Base-by-base conservation (phyloP, 164 flowering plant species). In the Chloranthus sessilifolius region DNA sequence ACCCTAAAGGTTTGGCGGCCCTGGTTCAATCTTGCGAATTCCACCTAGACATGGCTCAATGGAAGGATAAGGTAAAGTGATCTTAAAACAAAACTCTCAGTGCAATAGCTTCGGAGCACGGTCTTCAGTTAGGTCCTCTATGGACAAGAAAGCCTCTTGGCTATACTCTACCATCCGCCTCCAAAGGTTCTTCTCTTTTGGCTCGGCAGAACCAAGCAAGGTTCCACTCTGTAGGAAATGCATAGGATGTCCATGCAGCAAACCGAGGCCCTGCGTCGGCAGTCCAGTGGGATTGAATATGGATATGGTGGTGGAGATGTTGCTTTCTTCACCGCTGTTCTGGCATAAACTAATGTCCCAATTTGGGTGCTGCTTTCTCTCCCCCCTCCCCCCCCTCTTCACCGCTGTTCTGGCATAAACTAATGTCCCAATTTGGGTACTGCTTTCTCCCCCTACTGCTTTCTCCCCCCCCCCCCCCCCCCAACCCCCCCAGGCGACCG, bases 31-130 rank as follows among this genome's bases (percentile, higher is more conserved):
- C 16, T 40, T 40, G 17, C 16, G 3, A 8, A 40, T 40, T 40
- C 21, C 19, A 40, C 43, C 43, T 40, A 40, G 16, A 40, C 43
- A 40, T 40, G 23, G 43, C 43, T 8, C 17, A 14, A 40, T 12
- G 8, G 43, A 40, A 17, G 11, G 23, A 8, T 14, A 14, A 40
- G 43, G 23, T 40, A 17, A 40, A 40, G 34, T 3, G 23, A 29
- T 48, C 37, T 30, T 33, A 48, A 48, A 48, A 33, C 22, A 48
- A 6, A 48, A 5, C 38, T 48, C 4, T 33, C 38, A 17, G 52
- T 48, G 52, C 52, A 48, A 48, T 48, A 48, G 52, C 52, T 48
- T 29, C 22, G 52, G 37, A 48, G 25, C 38, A 48, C 34, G 20
- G 37, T n/a, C 38, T 48, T 48, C 21, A 29, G 20, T 48, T 48